Evolutionary conservation across 106 monocot genomes (phyloP).

Genomic region (Acorus calamus): DNA sequence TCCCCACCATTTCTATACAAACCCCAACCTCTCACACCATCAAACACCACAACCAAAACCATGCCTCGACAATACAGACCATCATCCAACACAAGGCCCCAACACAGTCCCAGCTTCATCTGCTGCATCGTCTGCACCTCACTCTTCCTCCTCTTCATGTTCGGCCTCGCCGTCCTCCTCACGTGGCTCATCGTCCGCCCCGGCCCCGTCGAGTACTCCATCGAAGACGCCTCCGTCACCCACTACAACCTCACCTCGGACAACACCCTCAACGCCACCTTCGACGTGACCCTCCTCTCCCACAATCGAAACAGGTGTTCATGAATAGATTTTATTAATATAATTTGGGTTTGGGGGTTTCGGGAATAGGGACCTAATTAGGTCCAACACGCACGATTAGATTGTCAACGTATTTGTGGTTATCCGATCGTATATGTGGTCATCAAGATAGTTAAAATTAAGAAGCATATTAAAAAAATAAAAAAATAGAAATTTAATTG

Average conservation of each 20-base stretch:
- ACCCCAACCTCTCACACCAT: neutral
- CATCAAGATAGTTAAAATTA: no score
- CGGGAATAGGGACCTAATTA: no score
- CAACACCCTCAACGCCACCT: slow-evolving; percentile 49
- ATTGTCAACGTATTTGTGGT: no score
- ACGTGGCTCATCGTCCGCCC: slow-evolving; percentile 56
- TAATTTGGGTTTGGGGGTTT: no score
- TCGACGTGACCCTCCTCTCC: slow-evolving; percentile 43
- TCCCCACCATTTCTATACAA: neutral
- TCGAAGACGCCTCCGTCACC: slow-evolving; percentile 43
- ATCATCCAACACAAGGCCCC: neutral
- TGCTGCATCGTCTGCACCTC: slow-evolving; percentile 27
- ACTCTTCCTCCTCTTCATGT: slow-evolving; percentile 22
- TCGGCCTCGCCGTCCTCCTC: slow-evolving; percentile 49
- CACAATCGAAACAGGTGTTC: slow-evolving; percentile 24
- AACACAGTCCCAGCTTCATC: neutral
- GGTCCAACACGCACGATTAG: no score
- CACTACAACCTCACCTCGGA: slow-evolving; percentile 48
- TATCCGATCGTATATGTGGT: no score
- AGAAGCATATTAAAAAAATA: no score
- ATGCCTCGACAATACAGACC: neutral
- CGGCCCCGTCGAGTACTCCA: slow-evolving; percentile 32
- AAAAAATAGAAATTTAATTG: no score
- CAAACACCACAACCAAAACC: slow-evolving; percentile 1
- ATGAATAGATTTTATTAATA: no score